Evolutionary conservation across 2,329 filamentous ascomycete species (phyloP).

Genomic region (Pyrenophora graminea): DNA sequence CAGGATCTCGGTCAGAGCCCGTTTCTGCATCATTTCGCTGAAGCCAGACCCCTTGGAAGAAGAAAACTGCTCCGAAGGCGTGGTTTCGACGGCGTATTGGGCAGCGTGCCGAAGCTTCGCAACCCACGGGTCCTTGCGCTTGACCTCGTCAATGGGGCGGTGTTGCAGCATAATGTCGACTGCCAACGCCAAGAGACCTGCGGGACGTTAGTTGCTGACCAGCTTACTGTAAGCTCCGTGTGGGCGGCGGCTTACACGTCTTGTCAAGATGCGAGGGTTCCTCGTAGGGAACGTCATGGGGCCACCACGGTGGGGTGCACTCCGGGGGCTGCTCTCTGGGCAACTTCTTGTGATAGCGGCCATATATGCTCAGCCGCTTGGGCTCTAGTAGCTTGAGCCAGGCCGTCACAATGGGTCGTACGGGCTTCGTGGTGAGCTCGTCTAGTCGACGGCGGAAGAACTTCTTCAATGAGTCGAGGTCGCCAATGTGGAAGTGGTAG

Average conservation of each 20-base stretch:
- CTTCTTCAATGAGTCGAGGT: constrained; percentile 24
- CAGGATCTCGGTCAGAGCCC: constrained; percentile 30
- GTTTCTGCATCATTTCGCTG: constrained; percentile 32
- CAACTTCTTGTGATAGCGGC: constrained; percentile 31
- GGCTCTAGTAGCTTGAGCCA: constrained; percentile 41
- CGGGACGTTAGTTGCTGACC: constrained; percentile 5
- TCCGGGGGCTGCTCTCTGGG: constrained; percentile 16
- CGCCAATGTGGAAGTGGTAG: constrained; percentile 32
- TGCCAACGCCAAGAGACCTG: constrained; percentile 34
- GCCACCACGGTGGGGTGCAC: constrained; percentile 39
- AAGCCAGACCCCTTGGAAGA: constrained; percentile 30
- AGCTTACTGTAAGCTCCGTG: too few relatives aligned
- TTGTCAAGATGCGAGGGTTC: constrained; percentile 41
- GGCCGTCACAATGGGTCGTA: constrained; percentile 37
- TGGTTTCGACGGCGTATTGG: constrained; percentile 25
- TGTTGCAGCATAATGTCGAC: constrained; percentile 40
- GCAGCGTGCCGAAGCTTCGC: constrained; percentile 28
- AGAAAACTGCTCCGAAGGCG: constrained; percentile 31
- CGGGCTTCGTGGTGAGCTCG: constrained; percentile 40
- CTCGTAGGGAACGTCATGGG: constrained; percentile 31
- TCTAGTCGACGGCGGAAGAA: constrained; percentile 33
- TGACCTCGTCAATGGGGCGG: constrained; percentile 27
- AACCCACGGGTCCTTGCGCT: constrained; percentile 33
- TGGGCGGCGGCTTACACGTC: constrained; percentile 21
- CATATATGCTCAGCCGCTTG: constrained; percentile 28